Evolutionary conservation across 345 rosid genomes (phyloP), one percentile per base, ranked within the genome.

Genomic region (Euphorbia lathyris): DNA sequence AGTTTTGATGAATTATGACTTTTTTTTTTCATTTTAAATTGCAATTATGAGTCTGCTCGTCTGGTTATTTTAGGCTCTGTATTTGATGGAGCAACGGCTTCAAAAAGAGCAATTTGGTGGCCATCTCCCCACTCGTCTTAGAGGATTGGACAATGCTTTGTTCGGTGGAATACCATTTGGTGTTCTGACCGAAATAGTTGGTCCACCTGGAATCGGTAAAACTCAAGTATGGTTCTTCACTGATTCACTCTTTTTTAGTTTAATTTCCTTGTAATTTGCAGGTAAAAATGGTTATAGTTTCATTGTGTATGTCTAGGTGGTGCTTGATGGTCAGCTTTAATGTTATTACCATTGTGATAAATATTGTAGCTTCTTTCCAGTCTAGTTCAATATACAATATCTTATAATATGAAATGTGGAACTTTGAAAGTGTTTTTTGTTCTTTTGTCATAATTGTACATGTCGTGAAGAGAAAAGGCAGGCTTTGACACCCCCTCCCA

Each of bases 131-230:
- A 89, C 96, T 2, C 78, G 76, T 17, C 80, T 93, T 73, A 87
- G 83, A 55, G 97, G 98, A 14, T 72, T 93, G 14, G 97, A 93
- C 76, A 81, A 75, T 23, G 84, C 97, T 26, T 76, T 90, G 26
- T 84, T 88, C 23, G 96, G 97, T 61, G 96, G 97, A 7, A 81
- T 93, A 43, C 98, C 97, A 4, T 90, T 84, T 67, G 93, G 98
- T 63, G 98, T 90, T 69, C 67, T 93, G 42, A 90, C 97, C 0
- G 97, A 93, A 78, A 30, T 93, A 67, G 96, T 90, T 25, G 97
- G 98, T 63, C 93, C 96, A 0, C 78, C 98, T 72, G 98, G 97
- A 60, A 89, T 87, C 17, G 98, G 98, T 25, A 93, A 93, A 81
- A 90, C 97, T 17, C 97, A 93, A 71, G 93, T 85, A 79, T 38